Evolutionary conservation across 352 stramenopile genomes (phyloP).

Genomic region (Aphanomyces cochlioides): DNA sequence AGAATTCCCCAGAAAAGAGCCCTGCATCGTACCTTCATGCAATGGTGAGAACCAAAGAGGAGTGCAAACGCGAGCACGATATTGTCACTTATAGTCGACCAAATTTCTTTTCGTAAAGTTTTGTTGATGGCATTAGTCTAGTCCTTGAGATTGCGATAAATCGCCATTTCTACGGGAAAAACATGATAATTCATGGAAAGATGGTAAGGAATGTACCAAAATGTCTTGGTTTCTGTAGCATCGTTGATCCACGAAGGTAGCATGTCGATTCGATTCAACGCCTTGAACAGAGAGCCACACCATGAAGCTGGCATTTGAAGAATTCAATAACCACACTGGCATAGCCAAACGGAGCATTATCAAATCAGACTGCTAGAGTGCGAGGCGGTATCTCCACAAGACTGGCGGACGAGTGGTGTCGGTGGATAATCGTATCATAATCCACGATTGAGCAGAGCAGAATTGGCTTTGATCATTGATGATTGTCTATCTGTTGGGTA

Average conservation of each 20-base stretch:
- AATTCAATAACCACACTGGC: conserved; percentile 57
- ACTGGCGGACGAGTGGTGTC: too few relatives aligned
- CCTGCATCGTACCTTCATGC: conserved; percentile 12
- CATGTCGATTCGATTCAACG: conserved; percentile 79
- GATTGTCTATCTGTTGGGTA: conserved; percentile 34
- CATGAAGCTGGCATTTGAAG: conserved; percentile 63
- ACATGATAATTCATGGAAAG: too few relatives aligned
- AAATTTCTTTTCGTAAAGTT: neutral
- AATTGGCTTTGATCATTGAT: conserved; percentile 21
- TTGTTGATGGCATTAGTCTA: too few relatives aligned
- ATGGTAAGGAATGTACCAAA: too few relatives aligned
- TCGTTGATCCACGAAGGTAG: conserved; percentile 71
- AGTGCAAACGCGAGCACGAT: too few relatives aligned
- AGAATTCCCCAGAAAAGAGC: neutral
- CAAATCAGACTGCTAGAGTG: conserved; percentile 77
- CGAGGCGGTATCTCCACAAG: conserved; percentile 52
- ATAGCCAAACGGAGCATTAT: conserved; percentile 84
- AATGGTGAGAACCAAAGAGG: conserved; percentile 17
- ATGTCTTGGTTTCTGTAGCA: conserved; percentile 68
- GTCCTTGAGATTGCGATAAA: too few relatives aligned
- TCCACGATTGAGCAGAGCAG: conserved; percentile 33
- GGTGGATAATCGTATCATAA: too few relatives aligned
- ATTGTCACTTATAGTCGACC: neutral
- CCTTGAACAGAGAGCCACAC: conserved; percentile 69
- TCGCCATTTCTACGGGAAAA: too few relatives aligned